A percentile compares a stretch with the other conserved stretches of the same genome.
Conservation (phyloP, 75 land plant species). For the Adiantum capillusveneris region DNA sequence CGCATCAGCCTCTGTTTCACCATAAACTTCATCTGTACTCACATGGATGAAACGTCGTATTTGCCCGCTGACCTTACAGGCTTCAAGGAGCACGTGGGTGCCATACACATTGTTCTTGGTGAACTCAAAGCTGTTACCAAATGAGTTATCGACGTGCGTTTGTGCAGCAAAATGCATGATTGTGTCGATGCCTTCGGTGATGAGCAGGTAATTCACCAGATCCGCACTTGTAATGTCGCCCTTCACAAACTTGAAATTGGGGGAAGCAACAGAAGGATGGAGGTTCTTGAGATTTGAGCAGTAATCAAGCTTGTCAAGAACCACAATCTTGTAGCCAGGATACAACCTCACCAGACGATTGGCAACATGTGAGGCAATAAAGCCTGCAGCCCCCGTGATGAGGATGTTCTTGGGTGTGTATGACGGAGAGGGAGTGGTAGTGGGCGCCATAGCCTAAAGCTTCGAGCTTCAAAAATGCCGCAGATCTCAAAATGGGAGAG, state of each 20-base stretch:
- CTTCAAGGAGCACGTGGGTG: slow-evolving; percentile 68
- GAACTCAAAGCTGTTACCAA: no score
- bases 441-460: neutral
- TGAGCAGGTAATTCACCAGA: slow-evolving; percentile 66
- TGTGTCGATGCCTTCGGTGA: slow-evolving; percentile 61
- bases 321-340: slow-evolving; percentile 69
- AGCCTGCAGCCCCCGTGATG: slow-evolving; percentile 70
- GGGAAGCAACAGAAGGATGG: slow-evolving; percentile 37
- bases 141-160: no score
- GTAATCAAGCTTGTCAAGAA: slow-evolving; percentile 72
- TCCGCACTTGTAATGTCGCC: slow-evolving; percentile 76
- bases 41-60: slow-evolving; percentile 58
- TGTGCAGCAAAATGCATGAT: slow-evolving; percentile 80
- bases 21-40: no score
- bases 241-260: slow-evolving; percentile 69
- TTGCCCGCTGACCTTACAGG: slow-evolving; percentile 59
- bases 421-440: neutral
- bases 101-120: no score
- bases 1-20: no score
- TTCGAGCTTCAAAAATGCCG: neutral
- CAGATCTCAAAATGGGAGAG: neutral
- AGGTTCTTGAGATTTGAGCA: slow-evolving; percentile 69
- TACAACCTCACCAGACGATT: slow-evolving; percentile 53
- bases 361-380: no score
- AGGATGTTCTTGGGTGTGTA: slow-evolving; percentile 56